Base-by-base conservation (phyloP, 2,329 filamentous ascomycete genomes). In the Plectosphaerella cucumerina region DNA sequence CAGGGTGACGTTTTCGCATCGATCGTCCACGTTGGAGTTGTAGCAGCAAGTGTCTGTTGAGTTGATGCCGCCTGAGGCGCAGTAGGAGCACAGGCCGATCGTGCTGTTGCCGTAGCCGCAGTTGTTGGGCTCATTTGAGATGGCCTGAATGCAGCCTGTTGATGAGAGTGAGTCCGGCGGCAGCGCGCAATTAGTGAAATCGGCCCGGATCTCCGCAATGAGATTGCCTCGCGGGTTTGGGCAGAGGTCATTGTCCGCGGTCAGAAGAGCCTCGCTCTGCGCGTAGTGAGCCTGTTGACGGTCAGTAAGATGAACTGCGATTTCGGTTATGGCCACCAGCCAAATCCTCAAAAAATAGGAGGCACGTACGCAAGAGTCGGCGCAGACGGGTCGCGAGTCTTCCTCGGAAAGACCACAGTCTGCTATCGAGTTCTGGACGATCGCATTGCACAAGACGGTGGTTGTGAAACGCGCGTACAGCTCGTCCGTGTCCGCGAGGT, bases 41-140 rank as follows among this genome's bases (percentile, higher is more conserved):
- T 91, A 86, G 69, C 94, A 99, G 74, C 94, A 99, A 4, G 92
- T 95, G 67, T 97, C 93, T 47, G 93, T 97, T 10, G 90, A 87
- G 69, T 97, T 97, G 56, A 86, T 82, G 23, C 92, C 91, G 60
- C 89, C 93, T 6, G 84, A 77, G 41, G 82, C 80, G 68, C 94
- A 99, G 68, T 94, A 97, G 5, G 86, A 84, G 72, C 94, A 99
- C 34, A 99, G 77, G 3, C 92, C 91, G 50, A 85, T 67, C 8
- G 79, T 83, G 66, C 81, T 86, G 56, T 82, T 80, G 39, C 79
- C 81, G 65, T 87, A 99, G 44, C 94, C 94, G 68, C 94, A 99
- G 65, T 97, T 90, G 6, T 85, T 70, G 2, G 86, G 84, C 71
- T 99, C 91, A 62, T 99, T 99, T 39, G 78, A 70, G 49, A 82